Base-by-base conservation (phyloP, 768 basidiomycete genomes). In the Hortiboletus campestris region DNA sequence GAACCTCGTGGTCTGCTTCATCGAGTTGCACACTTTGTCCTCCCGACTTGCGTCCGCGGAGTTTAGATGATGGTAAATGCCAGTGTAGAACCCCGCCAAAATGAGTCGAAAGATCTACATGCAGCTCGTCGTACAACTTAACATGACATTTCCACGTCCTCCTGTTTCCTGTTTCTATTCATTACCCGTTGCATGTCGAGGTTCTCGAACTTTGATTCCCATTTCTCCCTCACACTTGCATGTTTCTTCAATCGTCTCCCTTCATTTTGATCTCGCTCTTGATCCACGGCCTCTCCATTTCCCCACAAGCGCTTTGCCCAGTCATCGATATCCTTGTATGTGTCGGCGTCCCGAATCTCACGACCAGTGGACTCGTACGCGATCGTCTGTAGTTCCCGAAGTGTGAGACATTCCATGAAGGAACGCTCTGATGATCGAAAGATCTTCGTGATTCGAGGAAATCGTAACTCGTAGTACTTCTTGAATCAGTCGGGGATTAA, bases 381-480 rank as follows among this genome's bases (percentile, higher is more conserved):
- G 53, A 85, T 77, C 3, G 68, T 66, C 55, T 87, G 80, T 14
- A 88, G 69, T 19, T 76, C 75, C 20, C 77, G 69, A 4, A 86
- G 72, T 22, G 76, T 73, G 31, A 79, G 63, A 19, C 79, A 79
- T 34, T 86, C 83, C 34, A 67, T 72, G 85, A 89, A 91, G n/a
- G 73, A 67, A 17, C 92, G 81, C 56, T 92, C 89, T 22, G 66
- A 70, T 0, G 74, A 63, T 8, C 86, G 81, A 67, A 81, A 82
- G 2, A 85, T 72, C 66, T 94, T 94, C 34, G 79, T 79, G 31
- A 95, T 77, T 46, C 94, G 78, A 0, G 94, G 91, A 67, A 89
- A 95, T 20, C 94, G 86, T 6, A 94, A 76, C 59, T 90, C 90
- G 66, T 94, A 94, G 63, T 86, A 77, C 91, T 93, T 56, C 14